Base-by-base conservation (phyloP, 2,329 filamentous ascomycete genomes). In the Chalaropsis thielavioides region DNA sequence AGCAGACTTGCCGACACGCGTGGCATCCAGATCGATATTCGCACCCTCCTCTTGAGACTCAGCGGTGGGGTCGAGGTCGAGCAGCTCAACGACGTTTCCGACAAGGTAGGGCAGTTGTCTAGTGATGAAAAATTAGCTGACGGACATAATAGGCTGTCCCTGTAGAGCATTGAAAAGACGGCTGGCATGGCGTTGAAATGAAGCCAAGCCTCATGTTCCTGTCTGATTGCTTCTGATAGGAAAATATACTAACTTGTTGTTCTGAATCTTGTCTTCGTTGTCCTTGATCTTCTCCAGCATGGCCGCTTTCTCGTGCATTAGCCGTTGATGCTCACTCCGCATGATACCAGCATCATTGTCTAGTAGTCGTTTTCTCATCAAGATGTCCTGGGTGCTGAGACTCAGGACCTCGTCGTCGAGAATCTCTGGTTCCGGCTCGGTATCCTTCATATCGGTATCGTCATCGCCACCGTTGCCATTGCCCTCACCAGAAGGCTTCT, bases 221-320 rank as follows among this genome's bases (percentile, higher is more conserved):
- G n/a, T n/a, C n/a, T n/a, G n/a, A n/a, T n/a, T n/a, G n/a, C 10
- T 24, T 22, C 24, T 51, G 15, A 10, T 54, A 35, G 22, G 44
- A 60, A 64, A 49, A 38, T n/a, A 40, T 15, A 63, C 81, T 70
- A 79, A 95, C 92, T 91, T 85, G 80, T 99, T 99, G 78, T 99
- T 97, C 70, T 95, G 92, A 72, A 99, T 99, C 84, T 99, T 99
- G 71, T 99, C 95, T 72, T 90, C 79, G 73, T 99, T 99, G 75
- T 99, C 94, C 82, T 96, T 97, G 76, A 99, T 97, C 81, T 96
- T 97, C 76, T 97, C 92, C 66, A 86, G 86, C 94, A 99, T 99
- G 61, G 90, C 87, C 61, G 88, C 85, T 79, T 96, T 96, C 78
- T 99, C 94, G 72, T 99, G 94, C 72, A 88, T 88, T 78, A 99